Percentiles rank a stretch among this genome's conserved stretches.
Conservation (phyloP, 2,329 filamentous ascomycete genomes). For the Ophiosphaerella korrae region DNA sequence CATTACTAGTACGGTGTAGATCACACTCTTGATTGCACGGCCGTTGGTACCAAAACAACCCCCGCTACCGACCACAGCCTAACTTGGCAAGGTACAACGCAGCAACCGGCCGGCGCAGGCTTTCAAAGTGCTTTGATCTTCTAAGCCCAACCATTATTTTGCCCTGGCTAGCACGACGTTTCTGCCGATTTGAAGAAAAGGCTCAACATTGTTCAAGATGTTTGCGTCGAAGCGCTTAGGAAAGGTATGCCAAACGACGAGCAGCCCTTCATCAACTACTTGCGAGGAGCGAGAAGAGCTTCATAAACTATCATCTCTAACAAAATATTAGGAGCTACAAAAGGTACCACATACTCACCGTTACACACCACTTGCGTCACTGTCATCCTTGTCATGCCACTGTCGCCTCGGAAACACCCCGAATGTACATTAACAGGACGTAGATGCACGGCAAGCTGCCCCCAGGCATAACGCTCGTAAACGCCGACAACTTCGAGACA, state of each 20-base stretch:
- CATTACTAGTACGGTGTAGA: too few species aligned
- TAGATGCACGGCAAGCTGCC: constrained; percentile 64
- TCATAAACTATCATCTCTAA: constrained; percentile 3
- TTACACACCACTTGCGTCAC: constrained; percentile 47
- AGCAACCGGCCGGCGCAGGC: too few species aligned
- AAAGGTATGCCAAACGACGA: constrained; percentile 46
- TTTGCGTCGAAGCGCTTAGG: constrained; percentile 57
- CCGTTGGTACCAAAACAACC: too few species aligned
- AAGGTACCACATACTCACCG: constrained; percentile 20
- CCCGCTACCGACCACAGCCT: too few species aligned
- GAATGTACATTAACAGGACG: constrained; percentile 4
- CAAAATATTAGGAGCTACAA: constrained; percentile 16
- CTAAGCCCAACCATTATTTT: not conserved
- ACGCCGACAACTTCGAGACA: constrained; percentile 81
- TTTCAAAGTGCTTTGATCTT: not conserved
- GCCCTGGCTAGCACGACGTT: not conserved
- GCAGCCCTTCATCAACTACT: not conserved
- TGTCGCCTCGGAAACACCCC: not conserved
- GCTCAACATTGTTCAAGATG: constrained; percentile 41
- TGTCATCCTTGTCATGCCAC: not conserved
- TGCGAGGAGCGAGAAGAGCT: not conserved
- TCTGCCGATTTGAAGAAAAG: not conserved
- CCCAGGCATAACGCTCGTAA: constrained; percentile 76
- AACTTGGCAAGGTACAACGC: too few species aligned
- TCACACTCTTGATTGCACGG: too few species aligned